Percentiles rank a stretch among this genome's conserved stretches.
These are phyloP conservation scores for Xylaria sp. DNA, from an alignment of 2,329 filamentous ascomycete genomes.

Conservation along the genomic window DNA sequence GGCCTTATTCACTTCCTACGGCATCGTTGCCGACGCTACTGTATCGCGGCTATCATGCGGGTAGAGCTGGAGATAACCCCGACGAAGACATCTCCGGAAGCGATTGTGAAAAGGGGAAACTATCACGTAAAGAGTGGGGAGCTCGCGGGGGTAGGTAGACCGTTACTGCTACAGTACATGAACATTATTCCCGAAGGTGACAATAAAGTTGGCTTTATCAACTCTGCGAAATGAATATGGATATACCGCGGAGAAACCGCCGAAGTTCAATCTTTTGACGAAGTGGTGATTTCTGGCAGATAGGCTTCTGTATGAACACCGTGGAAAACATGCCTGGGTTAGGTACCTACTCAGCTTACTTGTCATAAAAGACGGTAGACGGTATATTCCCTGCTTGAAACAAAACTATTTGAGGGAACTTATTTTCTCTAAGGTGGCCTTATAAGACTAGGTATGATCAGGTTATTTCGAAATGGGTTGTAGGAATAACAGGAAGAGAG, in stretches of 20 bases:
- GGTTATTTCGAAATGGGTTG: background rate
- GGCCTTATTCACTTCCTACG: background rate
- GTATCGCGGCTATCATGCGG: background rate
- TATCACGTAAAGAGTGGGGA: constrained; percentile 9
- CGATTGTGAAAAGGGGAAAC: background rate
- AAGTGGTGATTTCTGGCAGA: background rate
- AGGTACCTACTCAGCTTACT: background rate
- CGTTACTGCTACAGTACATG: background rate
- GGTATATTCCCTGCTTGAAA: background rate
- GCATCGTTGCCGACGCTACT: constrained; percentile 3
- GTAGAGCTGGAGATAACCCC: background rate
- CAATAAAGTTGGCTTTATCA: background rate
- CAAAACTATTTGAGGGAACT: no score
- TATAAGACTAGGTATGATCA: background rate
- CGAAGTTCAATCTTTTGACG: background rate
- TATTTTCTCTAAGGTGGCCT: background rate
- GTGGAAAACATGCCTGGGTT: no score
- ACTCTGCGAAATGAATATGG: background rate
- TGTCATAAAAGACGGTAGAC: background rate
- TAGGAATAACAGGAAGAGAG: background rate
- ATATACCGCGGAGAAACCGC: background rate
- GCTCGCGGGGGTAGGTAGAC: background rate
- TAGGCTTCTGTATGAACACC: background rate
- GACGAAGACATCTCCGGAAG: constrained; percentile 15
- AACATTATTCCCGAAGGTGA: background rate